Evolutionary conservation across 768 basidiomycete genomes (phyloP).

Genomic region (Postia placenta): DNA sequence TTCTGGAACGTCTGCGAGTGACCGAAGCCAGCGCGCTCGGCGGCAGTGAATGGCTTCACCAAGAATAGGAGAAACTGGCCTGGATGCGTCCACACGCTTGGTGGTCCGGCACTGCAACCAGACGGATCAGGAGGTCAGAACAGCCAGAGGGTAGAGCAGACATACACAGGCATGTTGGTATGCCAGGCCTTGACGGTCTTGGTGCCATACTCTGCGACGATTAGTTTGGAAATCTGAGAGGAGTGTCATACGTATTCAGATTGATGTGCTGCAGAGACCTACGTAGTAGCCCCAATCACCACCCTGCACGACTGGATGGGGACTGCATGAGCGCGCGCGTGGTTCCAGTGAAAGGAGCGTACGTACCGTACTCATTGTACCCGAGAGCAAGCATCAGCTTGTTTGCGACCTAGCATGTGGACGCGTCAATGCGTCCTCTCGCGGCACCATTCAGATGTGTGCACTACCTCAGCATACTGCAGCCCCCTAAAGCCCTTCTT

Average conservation of each 20-base stretch:
- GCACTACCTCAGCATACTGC: slow-evolving; percentile 1
- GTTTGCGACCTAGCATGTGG: slow-evolving; percentile 9
- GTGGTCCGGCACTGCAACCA: background rate
- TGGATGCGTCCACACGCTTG: slow-evolving; percentile 3
- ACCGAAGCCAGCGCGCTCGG: slow-evolving; percentile 24
- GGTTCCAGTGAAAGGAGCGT: background rate
- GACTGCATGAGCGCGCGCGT: background rate
- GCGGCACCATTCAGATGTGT: background rate
- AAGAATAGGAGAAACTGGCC: slow-evolving; percentile 13
- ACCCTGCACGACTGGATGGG: slow-evolving; percentile 34
- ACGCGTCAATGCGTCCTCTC: background rate
- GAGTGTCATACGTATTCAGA: background rate
- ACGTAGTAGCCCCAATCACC: slow-evolving; percentile 42
- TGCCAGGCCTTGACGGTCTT: slow-evolving; percentile 48
- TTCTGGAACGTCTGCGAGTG: slow-evolving; percentile 19
- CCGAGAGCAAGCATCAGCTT: slow-evolving; percentile 25
- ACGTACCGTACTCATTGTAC: slow-evolving; percentile 21
- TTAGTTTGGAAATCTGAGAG: background rate
- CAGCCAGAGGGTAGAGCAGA: background rate
- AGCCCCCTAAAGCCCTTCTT: slow-evolving; percentile 40
- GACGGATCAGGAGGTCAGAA: background rate
- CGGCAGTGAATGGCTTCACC: slow-evolving; percentile 22
- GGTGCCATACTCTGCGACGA: slow-evolving; percentile 25
- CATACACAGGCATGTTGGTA: slow-evolving; percentile 41
- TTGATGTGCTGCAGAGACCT: slow-evolving; percentile 6